Conservation (phyloP, 768 basidiomycete species). For the Pleurotus ostreatus region DNA sequence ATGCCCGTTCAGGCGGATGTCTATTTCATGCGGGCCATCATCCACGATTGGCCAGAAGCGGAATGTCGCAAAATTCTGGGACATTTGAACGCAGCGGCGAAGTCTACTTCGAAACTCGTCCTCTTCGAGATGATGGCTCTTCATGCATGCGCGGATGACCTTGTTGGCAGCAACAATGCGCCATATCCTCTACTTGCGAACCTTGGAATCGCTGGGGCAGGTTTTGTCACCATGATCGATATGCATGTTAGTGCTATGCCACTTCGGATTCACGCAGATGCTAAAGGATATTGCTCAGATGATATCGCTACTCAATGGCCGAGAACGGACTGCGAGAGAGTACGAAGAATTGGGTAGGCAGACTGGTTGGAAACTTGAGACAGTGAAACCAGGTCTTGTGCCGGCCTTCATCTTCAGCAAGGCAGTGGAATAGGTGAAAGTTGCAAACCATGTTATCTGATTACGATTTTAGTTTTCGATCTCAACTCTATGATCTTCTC, state of each 20-base stretch:
- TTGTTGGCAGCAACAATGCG: neutral
- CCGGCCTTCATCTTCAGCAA: constrained; percentile 1
- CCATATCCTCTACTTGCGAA: constrained; percentile 19
- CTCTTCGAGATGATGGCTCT: constrained; percentile 32
- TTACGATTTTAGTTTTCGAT: too few species aligned
- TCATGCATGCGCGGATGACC: constrained; percentile 18
- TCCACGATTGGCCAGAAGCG: constrained; percentile 37
- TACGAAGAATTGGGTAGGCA: neutral
- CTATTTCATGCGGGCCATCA: constrained; percentile 29
- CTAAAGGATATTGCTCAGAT: neutral
- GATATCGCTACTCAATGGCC: neutral
- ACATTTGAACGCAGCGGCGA: constrained; percentile 28
- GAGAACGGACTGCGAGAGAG: neutral
- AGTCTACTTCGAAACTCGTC: constrained; percentile 28
- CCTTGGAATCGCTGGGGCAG: constrained; percentile 13
- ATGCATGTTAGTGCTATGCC: neutral
- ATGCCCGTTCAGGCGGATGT: constrained; percentile 32
- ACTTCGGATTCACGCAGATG: neutral
- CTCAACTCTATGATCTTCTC: too few species aligned
- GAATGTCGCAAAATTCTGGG: constrained; percentile 25
- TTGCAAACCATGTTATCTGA: too few species aligned
- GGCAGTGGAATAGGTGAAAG: neutral
- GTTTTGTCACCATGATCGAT: neutral
- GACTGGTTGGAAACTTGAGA: neutral
- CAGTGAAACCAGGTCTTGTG: constrained; percentile 1